Evolutionary conservation across 2,329 filamentous ascomycete genomes (phyloP), one percentile per base, ranked within the genome.

Genomic region (Colletotrichum echinochloae): DNA sequence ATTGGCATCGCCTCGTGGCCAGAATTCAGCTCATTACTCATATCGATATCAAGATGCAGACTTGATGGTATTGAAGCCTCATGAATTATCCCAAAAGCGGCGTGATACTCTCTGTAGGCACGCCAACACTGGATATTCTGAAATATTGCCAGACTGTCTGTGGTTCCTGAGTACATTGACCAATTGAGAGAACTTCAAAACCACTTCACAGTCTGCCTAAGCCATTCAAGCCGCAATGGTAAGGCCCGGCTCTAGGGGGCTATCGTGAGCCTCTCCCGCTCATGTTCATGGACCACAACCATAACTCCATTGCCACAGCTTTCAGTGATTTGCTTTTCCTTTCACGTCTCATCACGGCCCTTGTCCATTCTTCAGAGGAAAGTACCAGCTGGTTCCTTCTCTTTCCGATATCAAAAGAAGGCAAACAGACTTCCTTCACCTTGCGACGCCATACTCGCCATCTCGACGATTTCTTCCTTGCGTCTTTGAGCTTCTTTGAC

Each of bases 161-260:
- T 18, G 16, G 8, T 20, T 28, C 2, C 20, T 30, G 7, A 4
- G 11, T 9, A 28, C 20, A 9, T 18, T 2, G 11, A 2, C 23
- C 3, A 18, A 20, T 11, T 8, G 8, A 7, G 3, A 35, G 0
- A 8, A 35, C 0, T 7, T 7, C 1, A 37, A 35, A 5, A n/a
- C 12, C 11, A 4, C 33, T 8, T 3, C 5, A 23, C n/a, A 23
- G 9, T 16, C 30, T 16, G 12, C 14, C 16, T 5, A 5, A 51
- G 7, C 16, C 11, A 28, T 1, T 30, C 26, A 51, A 51, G 23
- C n/a, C 14, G 2, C 12, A 6, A 16, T 14, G 1, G 12, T 7
- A 14, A n/a, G 2, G 9, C 12, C 30, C 5, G 18, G 11, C 2
- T n/a, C 7, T 11, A 8, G 23, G 9, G 5, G 51, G 20, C 9